These are phyloP conservation scores for Excoecaria agallocha DNA, from an alignment of 345 rosid genomes.

Conservation along the genomic window DNA sequence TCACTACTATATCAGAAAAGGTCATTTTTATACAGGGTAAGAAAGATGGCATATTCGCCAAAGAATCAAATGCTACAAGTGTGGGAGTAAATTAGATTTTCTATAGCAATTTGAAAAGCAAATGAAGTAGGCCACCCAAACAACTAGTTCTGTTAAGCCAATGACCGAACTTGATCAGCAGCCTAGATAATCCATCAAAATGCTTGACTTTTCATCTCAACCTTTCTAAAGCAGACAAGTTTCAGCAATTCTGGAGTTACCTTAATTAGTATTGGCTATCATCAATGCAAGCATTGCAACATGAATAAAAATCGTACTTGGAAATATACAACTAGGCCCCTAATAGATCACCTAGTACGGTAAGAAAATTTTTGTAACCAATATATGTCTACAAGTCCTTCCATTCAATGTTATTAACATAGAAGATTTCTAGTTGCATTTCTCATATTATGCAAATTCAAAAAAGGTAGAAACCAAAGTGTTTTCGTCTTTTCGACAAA, in stretches of 20 bases:
- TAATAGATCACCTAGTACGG: not conserved
- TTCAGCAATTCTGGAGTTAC: not conserved
- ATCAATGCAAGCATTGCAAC: not conserved
- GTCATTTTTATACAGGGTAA: not conserved
- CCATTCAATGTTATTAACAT: not conserved
- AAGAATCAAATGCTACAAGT: not conserved
- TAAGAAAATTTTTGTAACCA: not conserved
- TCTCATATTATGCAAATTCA: not conserved
- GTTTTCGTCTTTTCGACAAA: not conserved
- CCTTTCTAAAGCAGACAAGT: not conserved
- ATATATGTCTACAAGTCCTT: not conserved
- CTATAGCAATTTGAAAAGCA: not conserved
- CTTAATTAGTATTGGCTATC: not conserved
- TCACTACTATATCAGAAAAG: not conserved
- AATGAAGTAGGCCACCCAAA: constrained; percentile 1
- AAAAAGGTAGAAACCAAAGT: not conserved
- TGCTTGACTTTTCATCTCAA: not conserved
- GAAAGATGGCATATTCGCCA: not conserved
- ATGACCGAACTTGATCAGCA: not conserved
- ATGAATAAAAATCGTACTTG: not conserved
- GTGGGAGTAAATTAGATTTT: not conserved
- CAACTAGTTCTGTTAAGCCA: not conserved
- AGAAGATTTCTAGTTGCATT: not conserved
- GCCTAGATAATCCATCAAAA: not conserved
- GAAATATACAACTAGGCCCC: constrained; percentile 2